A percentile compares a stretch with the other conserved stretches of the same genome.
phyloP scores from a whole-genome alignment of 352 stramenopile genomes.

The Globisporangium cederbergense region DNA sequence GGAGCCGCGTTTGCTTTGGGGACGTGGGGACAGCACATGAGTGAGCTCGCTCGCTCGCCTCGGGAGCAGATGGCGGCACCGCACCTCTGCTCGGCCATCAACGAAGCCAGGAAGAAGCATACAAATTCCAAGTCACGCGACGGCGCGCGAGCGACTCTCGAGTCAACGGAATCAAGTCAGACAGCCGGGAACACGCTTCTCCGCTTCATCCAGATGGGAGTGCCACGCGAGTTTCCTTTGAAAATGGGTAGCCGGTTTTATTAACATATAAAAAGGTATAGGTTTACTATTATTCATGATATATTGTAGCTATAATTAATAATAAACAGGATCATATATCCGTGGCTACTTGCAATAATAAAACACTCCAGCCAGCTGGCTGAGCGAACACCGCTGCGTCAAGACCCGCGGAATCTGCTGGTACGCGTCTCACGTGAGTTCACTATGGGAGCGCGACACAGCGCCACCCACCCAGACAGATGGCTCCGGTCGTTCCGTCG shows the following conservation, averaged over 20 bases:
- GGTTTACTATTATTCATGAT: neutral
- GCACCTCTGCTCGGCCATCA: conserved; percentile 8
- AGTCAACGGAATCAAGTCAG: conserved; percentile 10
- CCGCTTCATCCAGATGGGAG: conserved; percentile 5
- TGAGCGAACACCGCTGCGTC: neutral
- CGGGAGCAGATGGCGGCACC: conserved; percentile 14
- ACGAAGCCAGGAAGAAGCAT: neutral
- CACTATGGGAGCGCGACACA: neutral
- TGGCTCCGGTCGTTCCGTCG: conserved; percentile 10
- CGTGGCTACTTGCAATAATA: neutral
- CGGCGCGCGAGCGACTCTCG: neutral
- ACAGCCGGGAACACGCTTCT: neutral
- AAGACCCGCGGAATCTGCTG: conserved; percentile 7
- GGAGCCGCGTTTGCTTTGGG: neutral
- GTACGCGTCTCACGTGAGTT: neutral
- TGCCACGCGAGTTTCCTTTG: neutral
- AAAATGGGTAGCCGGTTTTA: neutral
- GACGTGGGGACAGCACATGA: neutral
- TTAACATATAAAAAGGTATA: neutral
- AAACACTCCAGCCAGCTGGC: neutral
- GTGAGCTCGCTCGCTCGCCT: neutral
- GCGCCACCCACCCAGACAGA: conserved; percentile 13
- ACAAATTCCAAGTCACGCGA: conserved; percentile 4
- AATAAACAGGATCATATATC: neutral
- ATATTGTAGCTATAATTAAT: neutral